Evolutionary conservation across 768 basidiomycete genomes (phyloP), one percentile per base, ranked within the genome.

Genomic region (Daedaleopsis nitida): DNA sequence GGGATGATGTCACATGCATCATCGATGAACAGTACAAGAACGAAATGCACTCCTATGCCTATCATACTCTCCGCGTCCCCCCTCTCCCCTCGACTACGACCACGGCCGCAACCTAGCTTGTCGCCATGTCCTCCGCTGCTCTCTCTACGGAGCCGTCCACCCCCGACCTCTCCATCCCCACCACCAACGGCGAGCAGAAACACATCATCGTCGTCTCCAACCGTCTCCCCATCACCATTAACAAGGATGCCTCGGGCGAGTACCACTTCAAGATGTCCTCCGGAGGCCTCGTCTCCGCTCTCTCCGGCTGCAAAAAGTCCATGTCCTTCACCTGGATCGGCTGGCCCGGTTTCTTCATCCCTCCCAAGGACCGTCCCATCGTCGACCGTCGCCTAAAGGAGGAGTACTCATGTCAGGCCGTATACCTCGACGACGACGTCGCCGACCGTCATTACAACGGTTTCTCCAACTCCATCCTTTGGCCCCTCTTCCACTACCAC

Each of bases 181-280:
- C 56, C 48, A 19, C 58, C 14, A 70, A 76, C 67, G 76, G 74
- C 68, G 74, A 81, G 67, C 79, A 78, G 65, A 82, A 80, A 59
- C 90, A 94, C 67, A 88, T 98, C 81, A 89, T 98, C 77, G 93
- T 98, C 69, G 94, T 98, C 71, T 91, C 92, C 54, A 98, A 98
- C 77, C 86, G 96, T 56, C 88, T 98, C 60, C 96, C 96, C 21
- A 85, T 98, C 62, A 97, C 96, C 50, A 98, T 98, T 73, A 92
- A 81, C 74, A 96, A 94, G 79, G 96, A 98, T 84, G 87, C 84
- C 14, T 77, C 81, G 54, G 95, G 95, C 72, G 88, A 96, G 74
- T 98, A 96, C 76, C 92, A 96, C 80, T 98, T 97, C 86, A 92
- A 96, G 82, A 97, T 98, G 96, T 96, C 94, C 61, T 96, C 94